Base-by-base conservation (phyloP, 768 basidiomycete species). In the Podaxis mareebaensis region DNA sequence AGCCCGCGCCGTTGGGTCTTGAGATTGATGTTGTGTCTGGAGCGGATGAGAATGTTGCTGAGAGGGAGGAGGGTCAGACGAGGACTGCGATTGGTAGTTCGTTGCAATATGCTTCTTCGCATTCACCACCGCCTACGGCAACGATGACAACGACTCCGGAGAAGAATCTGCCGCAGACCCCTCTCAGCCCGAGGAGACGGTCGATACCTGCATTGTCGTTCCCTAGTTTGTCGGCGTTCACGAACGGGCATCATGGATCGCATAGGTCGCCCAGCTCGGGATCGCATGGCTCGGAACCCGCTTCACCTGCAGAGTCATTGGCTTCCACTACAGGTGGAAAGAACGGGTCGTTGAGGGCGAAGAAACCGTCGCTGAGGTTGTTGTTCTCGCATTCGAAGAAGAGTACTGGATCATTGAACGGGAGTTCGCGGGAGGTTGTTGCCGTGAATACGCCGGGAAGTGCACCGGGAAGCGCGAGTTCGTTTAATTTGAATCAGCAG, bases 321-420 rank as follows among this genome's bases (percentile, higher is more conserved):
- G 4, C 22, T 15, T 26, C 59, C 2, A 8, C 48, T 13, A 8
- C 48, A 38, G 75, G 76, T 46, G 74, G 75, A 57, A 72, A 72
- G 33, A 67, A 71, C 53, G 70, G 75, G 26, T 72, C 71, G 59
- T 54, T 67, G 62, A 71, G 79, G 68, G 58, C 81, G 63, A 91
- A 89, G 74, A 89, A 87, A 56, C 88, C 91, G 0, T 91, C 90
- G 2, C 74, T 91, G 61, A 85, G 85, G 55, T 75, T 90, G 17
- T 77, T 91, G 20, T 89, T 92, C 72, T 79, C 87, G 76, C 83
- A 81, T 53, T 86, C 88, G 5, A 73, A 60, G 30, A 62, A 48
- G 44, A 62, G 61, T 55, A 15, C 78, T 2, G 83, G 87, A 24
- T 78, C 84, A 3, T 68, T 83, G 51, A 72, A 73, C 22, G 44